Percentiles rank a stretch among this genome's conserved stretches.
These are phyloP conservation scores for Leersia perrieri DNA, from an alignment of 176 grass and related monocot species.

Conservation along the genomic window DNA sequence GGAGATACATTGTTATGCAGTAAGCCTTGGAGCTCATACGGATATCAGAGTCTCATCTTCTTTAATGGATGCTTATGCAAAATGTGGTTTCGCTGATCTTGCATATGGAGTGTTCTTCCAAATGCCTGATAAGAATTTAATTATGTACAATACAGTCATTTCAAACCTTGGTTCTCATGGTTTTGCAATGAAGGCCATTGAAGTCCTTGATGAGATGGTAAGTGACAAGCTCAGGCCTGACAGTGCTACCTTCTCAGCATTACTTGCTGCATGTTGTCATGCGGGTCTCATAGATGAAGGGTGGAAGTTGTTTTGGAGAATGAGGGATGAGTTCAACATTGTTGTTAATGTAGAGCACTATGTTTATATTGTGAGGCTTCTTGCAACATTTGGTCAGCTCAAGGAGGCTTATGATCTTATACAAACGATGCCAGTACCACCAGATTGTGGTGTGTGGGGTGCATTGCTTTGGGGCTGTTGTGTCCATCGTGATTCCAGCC, in stretches of 20 bases:
- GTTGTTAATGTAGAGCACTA: conserved; percentile 52
- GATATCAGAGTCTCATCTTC: conserved; percentile 49
- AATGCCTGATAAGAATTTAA: conserved; percentile 39
- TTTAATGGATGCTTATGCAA: conserved; percentile 64
- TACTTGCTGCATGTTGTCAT: conserved; percentile 64
- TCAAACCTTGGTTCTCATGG: conserved; percentile 65
- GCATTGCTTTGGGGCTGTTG: conserved; percentile 73
- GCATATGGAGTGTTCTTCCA: conserved; percentile 45
- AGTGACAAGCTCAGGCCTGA: conserved; percentile 40
- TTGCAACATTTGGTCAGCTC: conserved; percentile 50
- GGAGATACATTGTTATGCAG: conserved; percentile 55
- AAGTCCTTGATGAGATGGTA: conserved; percentile 52
- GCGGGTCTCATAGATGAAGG: conserved; percentile 54
- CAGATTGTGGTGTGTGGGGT: conserved; percentile 69
- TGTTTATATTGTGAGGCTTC: conserved; percentile 75
- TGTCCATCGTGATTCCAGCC: conserved; percentile 52
- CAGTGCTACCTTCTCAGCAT: conserved; percentile 57
- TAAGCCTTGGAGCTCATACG: conserved; percentile 28
- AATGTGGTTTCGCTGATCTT: conserved; percentile 54
- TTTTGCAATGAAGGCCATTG: conserved; percentile 42
- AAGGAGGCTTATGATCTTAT: conserved; percentile 70
- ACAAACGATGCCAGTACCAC: conserved; percentile 41
- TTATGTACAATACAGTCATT: conserved; percentile 62
- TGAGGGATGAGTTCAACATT: conserved; percentile 55
- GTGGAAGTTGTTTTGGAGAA: conserved; percentile 60